Evolutionary conservation across 805 yeast genomes (phyloP).

Genomic region (Hemisphaericaspora nanyangensis): DNA sequence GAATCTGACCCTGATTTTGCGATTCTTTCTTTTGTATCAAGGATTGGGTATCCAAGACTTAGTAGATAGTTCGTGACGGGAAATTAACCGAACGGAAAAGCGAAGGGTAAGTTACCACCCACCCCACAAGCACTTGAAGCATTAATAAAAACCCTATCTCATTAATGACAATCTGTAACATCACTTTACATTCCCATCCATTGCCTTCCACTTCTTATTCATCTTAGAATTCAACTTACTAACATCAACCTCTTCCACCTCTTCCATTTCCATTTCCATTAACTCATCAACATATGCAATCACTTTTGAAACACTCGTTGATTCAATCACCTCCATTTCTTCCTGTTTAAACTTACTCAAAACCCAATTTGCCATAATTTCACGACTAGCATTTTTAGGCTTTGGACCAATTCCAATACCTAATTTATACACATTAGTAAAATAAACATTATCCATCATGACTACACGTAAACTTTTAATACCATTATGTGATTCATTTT

Average conservation of each 20-base stretch:
- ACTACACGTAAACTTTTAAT: conserved; percentile 22
- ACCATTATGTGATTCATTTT: conserved; percentile 40
- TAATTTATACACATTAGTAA: conserved; percentile 22
- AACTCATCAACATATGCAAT: conserved; percentile 20
- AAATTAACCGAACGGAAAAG: too few relatives aligned
- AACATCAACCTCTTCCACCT: conserved; percentile 18
- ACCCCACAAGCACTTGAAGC: too few relatives aligned
- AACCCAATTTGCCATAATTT: conserved; percentile 40
- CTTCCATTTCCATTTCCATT: conserved; percentile 16
- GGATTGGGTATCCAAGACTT: too few relatives aligned
- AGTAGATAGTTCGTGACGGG: too few relatives aligned
- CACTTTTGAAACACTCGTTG: conserved; percentile 11
- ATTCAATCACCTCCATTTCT: conserved; percentile 18
- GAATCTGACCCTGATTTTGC: too few relatives aligned
- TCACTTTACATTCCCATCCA: too few relatives aligned
- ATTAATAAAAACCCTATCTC: too few relatives aligned
- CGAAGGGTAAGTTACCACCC: too few relatives aligned
- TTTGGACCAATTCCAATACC: conserved; percentile 44
- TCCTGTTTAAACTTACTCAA: conserved; percentile 25
- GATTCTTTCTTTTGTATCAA: too few relatives aligned
- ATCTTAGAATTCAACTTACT: conserved; percentile 22
- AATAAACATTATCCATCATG: conserved; percentile 1
- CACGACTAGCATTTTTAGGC: conserved; percentile 30
- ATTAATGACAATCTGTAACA: too few relatives aligned
- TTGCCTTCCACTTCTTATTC: conserved; percentile 6